These are phyloP conservation scores for Lumnitzera littorea DNA, from an alignment of 345 rosid species.

Conservation along the genomic window DNA sequence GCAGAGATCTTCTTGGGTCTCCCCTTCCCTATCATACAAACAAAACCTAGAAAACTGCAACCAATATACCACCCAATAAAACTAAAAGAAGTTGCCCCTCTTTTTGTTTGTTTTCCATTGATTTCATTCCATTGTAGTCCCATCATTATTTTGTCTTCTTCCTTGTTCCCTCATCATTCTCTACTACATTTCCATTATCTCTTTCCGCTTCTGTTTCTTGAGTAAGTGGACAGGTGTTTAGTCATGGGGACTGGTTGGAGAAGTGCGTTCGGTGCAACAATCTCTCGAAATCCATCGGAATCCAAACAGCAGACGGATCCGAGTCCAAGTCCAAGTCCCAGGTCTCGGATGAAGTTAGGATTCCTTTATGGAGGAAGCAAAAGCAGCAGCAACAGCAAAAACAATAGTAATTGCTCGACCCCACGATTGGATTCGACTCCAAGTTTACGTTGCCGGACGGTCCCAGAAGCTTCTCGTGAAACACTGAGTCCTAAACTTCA, in stretches of 20 bases:
- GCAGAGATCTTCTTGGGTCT: slow-evolving; percentile 22
- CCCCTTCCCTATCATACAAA: neutral
- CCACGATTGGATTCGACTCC: slow-evolving; percentile 26
- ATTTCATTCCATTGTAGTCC: too few species aligned
- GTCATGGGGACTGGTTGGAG: slow-evolving; percentile 95
- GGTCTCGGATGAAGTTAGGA: slow-evolving; percentile 39
- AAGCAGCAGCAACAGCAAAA: too few species aligned
- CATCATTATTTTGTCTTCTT: too few species aligned
- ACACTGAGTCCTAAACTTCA: slow-evolving; percentile 8
- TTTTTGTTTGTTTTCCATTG: too few species aligned
- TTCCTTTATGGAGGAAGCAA: slow-evolving; percentile 30
- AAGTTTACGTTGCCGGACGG: slow-evolving; percentile 19
- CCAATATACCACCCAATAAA: neutral
- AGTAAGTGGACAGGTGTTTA: neutral
- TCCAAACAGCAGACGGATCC: neutral
- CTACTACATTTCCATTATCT: neutral
- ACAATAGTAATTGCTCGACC: slow-evolving; percentile 50
- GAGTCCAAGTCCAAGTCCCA: slow-evolving; percentile 31
- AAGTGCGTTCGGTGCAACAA: slow-evolving; percentile 84
- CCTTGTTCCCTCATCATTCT: too few species aligned
- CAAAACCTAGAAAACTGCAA: neutral
- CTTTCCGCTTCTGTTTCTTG: slow-evolving; percentile 3
- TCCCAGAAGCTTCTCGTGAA: slow-evolving; percentile 1
- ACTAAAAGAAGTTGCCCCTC: neutral
- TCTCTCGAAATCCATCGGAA: slow-evolving; percentile 37